phyloP scores from a whole-genome alignment of 306 rosid genomes.

The Vachellia collinsii region DNA sequence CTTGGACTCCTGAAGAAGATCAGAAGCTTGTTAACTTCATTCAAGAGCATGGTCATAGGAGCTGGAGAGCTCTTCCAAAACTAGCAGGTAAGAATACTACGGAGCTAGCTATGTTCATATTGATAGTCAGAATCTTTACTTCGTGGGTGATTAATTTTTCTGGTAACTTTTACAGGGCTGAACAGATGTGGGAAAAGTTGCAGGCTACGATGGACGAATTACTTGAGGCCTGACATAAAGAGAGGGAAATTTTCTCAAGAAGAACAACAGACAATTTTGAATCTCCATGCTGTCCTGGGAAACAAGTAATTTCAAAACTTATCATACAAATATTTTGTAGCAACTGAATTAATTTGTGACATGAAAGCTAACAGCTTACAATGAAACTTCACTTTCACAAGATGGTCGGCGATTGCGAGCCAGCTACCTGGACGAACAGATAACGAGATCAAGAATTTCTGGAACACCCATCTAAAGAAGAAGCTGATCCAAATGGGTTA shows the following conservation, averaged over 20 bases:
- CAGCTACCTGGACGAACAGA: slow-evolving; percentile 42
- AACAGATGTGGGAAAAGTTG: slow-evolving; percentile 50
- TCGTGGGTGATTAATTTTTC: not conserved
- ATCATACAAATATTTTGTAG: not conserved
- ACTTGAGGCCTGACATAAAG: slow-evolving; percentile 46
- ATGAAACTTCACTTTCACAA: not conserved
- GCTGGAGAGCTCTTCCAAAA: slow-evolving; percentile 51
- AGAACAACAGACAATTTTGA: slow-evolving; percentile 39
- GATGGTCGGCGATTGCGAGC: slow-evolving; percentile 47
- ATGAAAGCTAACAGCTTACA: not conserved
- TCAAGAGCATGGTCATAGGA: slow-evolving; percentile 38
- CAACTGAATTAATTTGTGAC: not conserved
- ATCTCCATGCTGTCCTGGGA: slow-evolving; percentile 45
- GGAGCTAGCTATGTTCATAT: not conserved
- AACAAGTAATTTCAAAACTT: slow-evolving; percentile 41
- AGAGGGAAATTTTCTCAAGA: slow-evolving; percentile 48
- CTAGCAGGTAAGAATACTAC: slow-evolving; percentile 32
- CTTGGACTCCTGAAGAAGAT: slow-evolving; percentile 51
- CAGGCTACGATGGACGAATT: slow-evolving; percentile 49
- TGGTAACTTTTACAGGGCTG: slow-evolving; percentile 33
- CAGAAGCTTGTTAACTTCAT: slow-evolving; percentile 38
- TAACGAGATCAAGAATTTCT: slow-evolving; percentile 44
- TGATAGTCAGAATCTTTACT: not conserved
- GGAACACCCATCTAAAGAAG: slow-evolving; percentile 48
- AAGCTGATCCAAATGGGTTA: slow-evolving; percentile 47